Evolutionary conservation across 768 basidiomycete species (phyloP).

Genomic region (Hygrophoropsis aurantiaca): DNA sequence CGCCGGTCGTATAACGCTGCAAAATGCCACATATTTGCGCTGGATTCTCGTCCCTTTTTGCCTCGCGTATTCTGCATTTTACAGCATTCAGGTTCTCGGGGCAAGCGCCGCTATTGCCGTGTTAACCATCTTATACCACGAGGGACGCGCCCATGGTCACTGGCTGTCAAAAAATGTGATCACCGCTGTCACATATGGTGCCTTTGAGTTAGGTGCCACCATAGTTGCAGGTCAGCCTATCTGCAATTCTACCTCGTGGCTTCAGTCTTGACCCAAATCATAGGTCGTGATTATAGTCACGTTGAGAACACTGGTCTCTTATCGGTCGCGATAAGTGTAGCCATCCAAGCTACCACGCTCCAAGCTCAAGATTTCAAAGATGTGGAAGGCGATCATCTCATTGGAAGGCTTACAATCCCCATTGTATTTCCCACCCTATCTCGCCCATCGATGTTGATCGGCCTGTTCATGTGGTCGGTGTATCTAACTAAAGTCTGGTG

Average conservation of each 20-base stretch:
- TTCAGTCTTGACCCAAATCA: not conserved
- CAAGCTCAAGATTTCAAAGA: constrained; percentile 52
- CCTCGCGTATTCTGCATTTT: constrained; percentile 31
- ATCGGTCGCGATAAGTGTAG: constrained; percentile 35
- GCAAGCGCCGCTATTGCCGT: constrained; percentile 34
- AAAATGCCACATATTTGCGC: constrained; percentile 34
- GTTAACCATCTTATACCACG: constrained; percentile 38
- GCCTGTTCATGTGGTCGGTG: constrained; percentile 38
- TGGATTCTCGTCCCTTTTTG: constrained; percentile 36
- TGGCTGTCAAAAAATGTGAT: constrained; percentile 39
- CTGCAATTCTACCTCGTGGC: not conserved
- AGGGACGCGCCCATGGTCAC: constrained; percentile 35
- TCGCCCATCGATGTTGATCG: constrained; percentile 31
- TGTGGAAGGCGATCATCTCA: constrained; percentile 39
- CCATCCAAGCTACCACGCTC: constrained; percentile 44
- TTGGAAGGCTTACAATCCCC: constrained; percentile 42
- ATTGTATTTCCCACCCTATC: constrained; percentile 41
- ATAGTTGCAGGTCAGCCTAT: constrained; percentile 35
- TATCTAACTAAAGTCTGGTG: constrained; percentile 35
- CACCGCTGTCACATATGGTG: constrained; percentile 38
- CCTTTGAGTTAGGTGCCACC: constrained; percentile 37
- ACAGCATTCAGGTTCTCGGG: constrained; percentile 29
- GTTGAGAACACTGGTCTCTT: constrained; percentile 28
- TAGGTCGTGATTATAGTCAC: constrained; percentile 20
- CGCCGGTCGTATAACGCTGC: constrained; percentile 38